These are phyloP conservation scores for Aspergillus tubingensis DNA, from an alignment of 2,329 filamentous ascomycete species.

Conservation along the genomic window DNA sequence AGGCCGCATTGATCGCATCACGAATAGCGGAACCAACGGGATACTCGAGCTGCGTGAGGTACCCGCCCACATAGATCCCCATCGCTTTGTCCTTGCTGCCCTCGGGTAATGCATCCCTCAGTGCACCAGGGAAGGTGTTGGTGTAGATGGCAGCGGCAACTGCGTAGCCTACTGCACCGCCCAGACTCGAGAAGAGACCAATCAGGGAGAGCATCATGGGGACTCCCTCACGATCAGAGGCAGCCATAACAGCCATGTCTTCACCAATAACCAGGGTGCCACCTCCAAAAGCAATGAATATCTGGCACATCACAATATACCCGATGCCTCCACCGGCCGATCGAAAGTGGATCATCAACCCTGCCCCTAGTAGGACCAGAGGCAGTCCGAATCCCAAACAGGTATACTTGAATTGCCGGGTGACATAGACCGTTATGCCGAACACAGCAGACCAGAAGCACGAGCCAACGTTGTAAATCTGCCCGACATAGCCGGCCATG, in stretches of 20 bases:
- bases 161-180: constrained; percentile 38
- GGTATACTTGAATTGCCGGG: constrained; percentile 56
- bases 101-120: constrained; percentile 32
- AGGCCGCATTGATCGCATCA: constrained; percentile 40
- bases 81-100: constrained; percentile 22
- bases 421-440: constrained; percentile 52
- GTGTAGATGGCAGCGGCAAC: constrained; percentile 56
- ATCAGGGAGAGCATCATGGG: constrained; percentile 48
- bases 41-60: constrained; percentile 29
- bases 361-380: constrained; percentile 54
- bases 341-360: constrained; percentile 60
- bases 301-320: constrained; percentile 58
- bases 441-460: constrained; percentile 54
- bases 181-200: constrained; percentile 37
- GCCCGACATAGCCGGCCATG: constrained; percentile 49
- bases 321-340: constrained; percentile 50
- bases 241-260: constrained; percentile 61
- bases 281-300: constrained; percentile 59
- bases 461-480: constrained; percentile 58
- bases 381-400: constrained; percentile 56
- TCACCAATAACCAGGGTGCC: constrained; percentile 57
- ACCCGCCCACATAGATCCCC: constrained; percentile 29
- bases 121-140: constrained; percentile 54
- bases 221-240: constrained; percentile 56
- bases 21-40: constrained; percentile 32